Evolutionary conservation across 495 filamentous ascomycete genomes (phyloP).

Genomic region (Podospora australis): DNA sequence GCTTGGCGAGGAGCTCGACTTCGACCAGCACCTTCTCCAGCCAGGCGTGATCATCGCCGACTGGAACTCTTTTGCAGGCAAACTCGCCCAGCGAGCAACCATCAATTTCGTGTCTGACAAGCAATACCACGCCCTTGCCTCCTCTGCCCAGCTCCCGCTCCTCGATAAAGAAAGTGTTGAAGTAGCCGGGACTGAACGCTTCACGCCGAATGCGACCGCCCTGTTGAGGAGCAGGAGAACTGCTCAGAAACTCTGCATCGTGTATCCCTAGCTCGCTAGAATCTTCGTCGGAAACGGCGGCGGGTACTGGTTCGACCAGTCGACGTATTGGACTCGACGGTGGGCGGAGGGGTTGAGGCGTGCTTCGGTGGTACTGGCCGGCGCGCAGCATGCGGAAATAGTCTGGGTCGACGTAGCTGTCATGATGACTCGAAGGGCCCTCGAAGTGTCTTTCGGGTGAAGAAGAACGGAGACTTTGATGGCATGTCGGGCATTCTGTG

Average conservation of each 20-base stretch:
- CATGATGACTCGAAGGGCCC: slow-evolving; percentile 21
- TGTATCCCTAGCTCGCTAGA: slow-evolving; percentile 17
- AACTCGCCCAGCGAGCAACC: slow-evolving; percentile 80
- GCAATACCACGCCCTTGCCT: slow-evolving; percentile 87
- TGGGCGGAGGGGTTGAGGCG: slow-evolving; percentile 20
- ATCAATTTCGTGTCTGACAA: slow-evolving; percentile 87
- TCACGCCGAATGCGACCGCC: slow-evolving; percentile 65
- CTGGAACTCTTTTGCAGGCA: slow-evolving; percentile 94
- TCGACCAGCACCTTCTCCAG: slow-evolving; percentile 87
- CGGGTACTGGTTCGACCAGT: slow-evolving; percentile 35
- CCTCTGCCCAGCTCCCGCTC: slow-evolving; percentile 80
- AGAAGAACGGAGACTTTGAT: slow-evolving; percentile 60
- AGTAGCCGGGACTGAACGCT: slow-evolving; percentile 88
- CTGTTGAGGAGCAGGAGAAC: slow-evolving; percentile 43
- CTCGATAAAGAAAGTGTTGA: slow-evolving; percentile 83
- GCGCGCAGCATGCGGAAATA: slow-evolving; percentile 90
- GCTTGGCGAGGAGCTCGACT: slow-evolving; percentile 82
- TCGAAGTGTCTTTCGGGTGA: slow-evolving; percentile 45
- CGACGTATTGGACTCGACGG: slow-evolving; percentile 45
- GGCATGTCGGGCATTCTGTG: slow-evolving; percentile 79
- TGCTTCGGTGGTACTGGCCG: slow-evolving; percentile 23
- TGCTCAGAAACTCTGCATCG: slow-evolving; percentile 49
- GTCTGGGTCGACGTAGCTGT: slow-evolving; percentile 75
- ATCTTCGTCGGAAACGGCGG: slow-evolving; percentile 24
- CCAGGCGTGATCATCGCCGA: slow-evolving; percentile 93